Evolutionary conservation across 768 basidiomycete genomes (phyloP).

Genomic region (Collybia sordida): DNA sequence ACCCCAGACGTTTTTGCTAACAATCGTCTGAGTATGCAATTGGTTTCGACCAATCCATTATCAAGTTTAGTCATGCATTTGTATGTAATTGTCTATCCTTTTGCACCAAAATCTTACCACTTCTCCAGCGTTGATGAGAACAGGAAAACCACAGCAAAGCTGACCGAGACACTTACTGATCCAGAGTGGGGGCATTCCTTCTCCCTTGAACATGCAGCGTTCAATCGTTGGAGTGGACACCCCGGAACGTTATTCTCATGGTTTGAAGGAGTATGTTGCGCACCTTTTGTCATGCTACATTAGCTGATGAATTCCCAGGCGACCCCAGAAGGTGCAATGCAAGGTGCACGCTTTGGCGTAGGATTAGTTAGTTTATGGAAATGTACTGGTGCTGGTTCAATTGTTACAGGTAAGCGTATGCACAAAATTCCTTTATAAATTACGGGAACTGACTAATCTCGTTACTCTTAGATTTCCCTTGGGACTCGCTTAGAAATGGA

Average conservation of each 20-base stretch:
- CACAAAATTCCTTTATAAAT: neutral
- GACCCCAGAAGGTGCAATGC: conserved; percentile 12
- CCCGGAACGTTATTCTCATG: conserved; percentile 18
- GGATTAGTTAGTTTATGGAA: conserved; percentile 31
- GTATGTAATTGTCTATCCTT: conserved; percentile 16
- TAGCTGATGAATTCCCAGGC: neutral
- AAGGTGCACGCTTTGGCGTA: conserved; percentile 23
- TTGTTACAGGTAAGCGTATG: conserved; percentile 20
- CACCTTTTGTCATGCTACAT: neutral
- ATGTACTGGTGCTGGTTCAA: conserved; percentile 17
- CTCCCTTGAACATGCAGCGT: conserved; percentile 19
- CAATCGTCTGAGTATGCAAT: conserved; percentile 36
- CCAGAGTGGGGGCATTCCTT: conserved; percentile 28
- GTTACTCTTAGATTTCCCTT: conserved; percentile 29
- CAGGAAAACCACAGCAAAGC: conserved; percentile 15
- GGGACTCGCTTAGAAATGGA: conserved; percentile 25
- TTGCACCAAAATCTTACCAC: neutral
- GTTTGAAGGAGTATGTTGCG: conserved; percentile 11
- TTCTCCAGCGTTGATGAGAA: neutral
- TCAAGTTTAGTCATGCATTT: conserved; percentile 21
- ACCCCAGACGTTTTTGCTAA: conserved; percentile 37
- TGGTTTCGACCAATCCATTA: conserved; percentile 30
- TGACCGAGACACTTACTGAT: conserved; percentile 36
- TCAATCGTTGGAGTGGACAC: conserved; percentile 18
- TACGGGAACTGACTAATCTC: too few species aligned